These are phyloP conservation scores for Jacaranda mimosifolia DNA, from an alignment of 257 asterid genomes.

Conservation along the genomic window DNA sequence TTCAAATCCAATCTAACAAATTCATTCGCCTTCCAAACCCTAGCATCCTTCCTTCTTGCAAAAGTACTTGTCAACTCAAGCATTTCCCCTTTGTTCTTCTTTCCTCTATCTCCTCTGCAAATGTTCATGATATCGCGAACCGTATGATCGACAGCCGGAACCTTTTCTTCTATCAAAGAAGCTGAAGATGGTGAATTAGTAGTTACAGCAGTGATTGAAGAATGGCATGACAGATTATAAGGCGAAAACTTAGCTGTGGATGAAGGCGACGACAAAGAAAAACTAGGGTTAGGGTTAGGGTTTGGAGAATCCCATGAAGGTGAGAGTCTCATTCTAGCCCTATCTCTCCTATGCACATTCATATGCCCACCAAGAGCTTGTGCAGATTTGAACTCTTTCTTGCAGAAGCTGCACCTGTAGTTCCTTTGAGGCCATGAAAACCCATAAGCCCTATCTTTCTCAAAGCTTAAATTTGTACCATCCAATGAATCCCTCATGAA, in stretches of 20 bases:
- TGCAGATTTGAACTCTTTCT: constrained; percentile 77
- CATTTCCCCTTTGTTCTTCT: constrained; percentile 45
- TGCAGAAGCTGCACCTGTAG: constrained; percentile 73
- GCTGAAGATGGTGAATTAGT: constrained; percentile 30
- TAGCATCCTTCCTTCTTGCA: constrained; percentile 41
- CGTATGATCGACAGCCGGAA: constrained; percentile 23
- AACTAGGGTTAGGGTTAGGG: constrained; percentile 52
- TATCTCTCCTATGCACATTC: constrained; percentile 78
- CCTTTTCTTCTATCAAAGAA: constrained; percentile 26
- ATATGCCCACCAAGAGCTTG: constrained; percentile 87
- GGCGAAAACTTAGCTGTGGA: constrained; percentile 35
- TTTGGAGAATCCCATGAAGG: constrained; percentile 50
- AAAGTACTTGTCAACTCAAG: constrained; percentile 35
- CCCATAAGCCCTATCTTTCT: constrained; percentile 52
- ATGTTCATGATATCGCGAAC: neutral
- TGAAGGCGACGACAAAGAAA: constrained; percentile 22
- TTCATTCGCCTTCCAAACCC: constrained; percentile 58
- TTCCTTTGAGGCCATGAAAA: constrained; percentile 70
- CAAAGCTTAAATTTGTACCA: constrained; percentile 49
- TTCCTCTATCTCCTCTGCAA: constrained; percentile 35
- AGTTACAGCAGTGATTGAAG: constrained; percentile 18
- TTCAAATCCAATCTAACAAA: constrained; percentile 53
- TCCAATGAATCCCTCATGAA: constrained; percentile 40
- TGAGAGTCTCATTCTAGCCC: constrained; percentile 69
- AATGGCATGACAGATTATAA: constrained; percentile 14